Evolutionary conservation across 2,329 filamentous ascomycete species (phyloP).

Genomic region (Boeremia lycopersici): DNA sequence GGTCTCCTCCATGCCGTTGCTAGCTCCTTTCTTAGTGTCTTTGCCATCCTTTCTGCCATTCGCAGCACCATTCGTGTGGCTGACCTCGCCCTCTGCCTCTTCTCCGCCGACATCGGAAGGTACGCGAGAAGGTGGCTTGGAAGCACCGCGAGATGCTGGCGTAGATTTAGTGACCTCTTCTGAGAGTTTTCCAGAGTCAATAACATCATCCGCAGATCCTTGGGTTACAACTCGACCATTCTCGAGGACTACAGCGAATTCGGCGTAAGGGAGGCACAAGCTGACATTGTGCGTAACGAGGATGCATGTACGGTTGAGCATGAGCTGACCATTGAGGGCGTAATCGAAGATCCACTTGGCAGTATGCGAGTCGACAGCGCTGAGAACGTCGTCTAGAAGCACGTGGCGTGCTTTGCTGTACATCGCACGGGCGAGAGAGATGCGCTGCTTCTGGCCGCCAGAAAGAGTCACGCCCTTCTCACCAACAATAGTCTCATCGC

Average conservation of each 20-base stretch:
- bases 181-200: constrained; percentile 84
- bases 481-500: constrained; percentile 91
- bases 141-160: constrained; percentile 71
- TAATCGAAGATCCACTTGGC: constrained; percentile 98
- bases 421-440: constrained; percentile 93
- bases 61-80: constrained; percentile 56
- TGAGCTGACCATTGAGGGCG: constrained; percentile 86
- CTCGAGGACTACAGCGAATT: constrained; percentile 82
- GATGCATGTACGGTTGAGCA: constrained; percentile 88
- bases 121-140: constrained; percentile 76
- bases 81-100: constrained; percentile 31
- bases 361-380: constrained; percentile 95
- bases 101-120: constrained; percentile 70
- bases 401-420: constrained; percentile 93
- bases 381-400: constrained; percentile 91
- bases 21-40: constrained; percentile 54
- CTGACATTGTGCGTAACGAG: constrained; percentile 94
- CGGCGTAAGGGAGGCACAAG: constrained; percentile 80
- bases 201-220: constrained; percentile 78
- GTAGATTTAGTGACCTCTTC: constrained; percentile 82
- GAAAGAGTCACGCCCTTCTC: constrained; percentile 98
- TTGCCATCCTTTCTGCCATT: constrained; percentile 54
- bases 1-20: constrained; percentile 63
- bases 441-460: constrained; percentile 95
- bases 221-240: constrained; percentile 81